Evolutionary conservation across 2,329 filamentous ascomycete genomes (phyloP), one percentile per base, ranked within the genome.

Genomic region (Nemania sp.): DNA sequence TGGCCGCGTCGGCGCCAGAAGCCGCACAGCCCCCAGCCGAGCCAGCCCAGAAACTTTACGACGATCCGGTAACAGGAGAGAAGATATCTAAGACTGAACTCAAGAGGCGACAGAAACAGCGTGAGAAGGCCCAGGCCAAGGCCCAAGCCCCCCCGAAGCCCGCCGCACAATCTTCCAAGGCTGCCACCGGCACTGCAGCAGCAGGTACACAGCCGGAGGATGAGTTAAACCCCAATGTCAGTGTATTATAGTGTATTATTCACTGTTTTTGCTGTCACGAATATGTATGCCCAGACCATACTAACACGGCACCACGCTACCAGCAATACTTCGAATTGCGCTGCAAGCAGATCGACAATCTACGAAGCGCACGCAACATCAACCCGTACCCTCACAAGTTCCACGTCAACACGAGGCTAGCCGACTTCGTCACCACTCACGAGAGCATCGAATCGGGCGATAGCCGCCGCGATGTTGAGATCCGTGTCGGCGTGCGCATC

Each of bases 31-130:
- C 90, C 8, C 29, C 4, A 32, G 29, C 29, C 8, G 29, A 32
- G 29, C 29, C 29, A 8, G 29, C 29, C 73, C 87, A 87, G 77
- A 93, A 95, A 83, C 87, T 97, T 74, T 88, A 94, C 81, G 88
- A 96, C 58, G 96, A 99, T 81, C 93, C 97, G 78, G 93, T 94
- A 72, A 98, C 96, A 15, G 96, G 96, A 77, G 96, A 99, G 84
- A 90, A 82, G 81, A 80, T 92, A 69, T 94, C 92, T 84, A 94
- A 94, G 89, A 89, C 90, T 18, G 91, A 94, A 83, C 86, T 98
- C 80, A 99, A 99, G 93, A 95, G 93, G 85, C 90, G 95, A 77
- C 89, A 94, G 85, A 99, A 99, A 93, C 87, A 91, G 79, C 91
- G 95, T 29, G 92, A 90, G 83, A 86, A 87, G 79, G 75, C 73